phyloP scores from a whole-genome alignment of 176 grass and related monocot genomes.

The Ensete glaucum region DNA sequence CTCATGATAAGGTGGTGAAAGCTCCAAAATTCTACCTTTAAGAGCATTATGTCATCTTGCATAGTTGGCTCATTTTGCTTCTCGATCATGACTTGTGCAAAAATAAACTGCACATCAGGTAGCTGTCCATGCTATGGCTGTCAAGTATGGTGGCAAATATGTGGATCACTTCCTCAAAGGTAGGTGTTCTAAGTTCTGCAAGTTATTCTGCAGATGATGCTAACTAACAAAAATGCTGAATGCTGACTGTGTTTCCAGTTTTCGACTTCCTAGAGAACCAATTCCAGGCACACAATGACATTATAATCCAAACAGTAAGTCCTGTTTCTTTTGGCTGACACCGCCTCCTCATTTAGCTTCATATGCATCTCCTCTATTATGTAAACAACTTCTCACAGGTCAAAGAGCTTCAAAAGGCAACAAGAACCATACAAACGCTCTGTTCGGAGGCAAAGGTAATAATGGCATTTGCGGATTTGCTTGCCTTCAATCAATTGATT shows the following conservation, averaged over 20 bases:
- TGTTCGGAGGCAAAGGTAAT: constrained; percentile 83
- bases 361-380: constrained; percentile 5
- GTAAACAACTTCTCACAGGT: constrained; percentile 36
- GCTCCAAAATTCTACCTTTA: neutral
- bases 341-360: constrained; percentile 13
- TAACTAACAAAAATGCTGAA: neutral
- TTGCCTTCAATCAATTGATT: neutral
- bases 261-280: constrained; percentile 66
- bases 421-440: constrained; percentile 76
- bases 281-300: constrained; percentile 38
- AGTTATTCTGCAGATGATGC: neutral
- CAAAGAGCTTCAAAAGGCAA: constrained; percentile 66
- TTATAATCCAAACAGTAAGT: constrained; percentile 59
- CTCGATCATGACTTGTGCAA: too few species aligned
- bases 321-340: neutral
- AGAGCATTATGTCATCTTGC: neutral
- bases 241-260: constrained; percentile 26
- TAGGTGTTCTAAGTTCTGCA: constrained; percentile 11
- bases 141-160: constrained; percentile 81
- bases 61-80: too few species aligned
- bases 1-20: constrained; percentile 55
- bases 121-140: constrained; percentile 60
- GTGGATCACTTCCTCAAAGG: constrained; percentile 85
- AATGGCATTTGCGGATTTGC: constrained; percentile 1
- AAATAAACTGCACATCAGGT: constrained; percentile 29